These are phyloP conservation scores for Heliamphora pulchella DNA, from an alignment of 179 eudicot genomes.

Conservation along the genomic window DNA sequence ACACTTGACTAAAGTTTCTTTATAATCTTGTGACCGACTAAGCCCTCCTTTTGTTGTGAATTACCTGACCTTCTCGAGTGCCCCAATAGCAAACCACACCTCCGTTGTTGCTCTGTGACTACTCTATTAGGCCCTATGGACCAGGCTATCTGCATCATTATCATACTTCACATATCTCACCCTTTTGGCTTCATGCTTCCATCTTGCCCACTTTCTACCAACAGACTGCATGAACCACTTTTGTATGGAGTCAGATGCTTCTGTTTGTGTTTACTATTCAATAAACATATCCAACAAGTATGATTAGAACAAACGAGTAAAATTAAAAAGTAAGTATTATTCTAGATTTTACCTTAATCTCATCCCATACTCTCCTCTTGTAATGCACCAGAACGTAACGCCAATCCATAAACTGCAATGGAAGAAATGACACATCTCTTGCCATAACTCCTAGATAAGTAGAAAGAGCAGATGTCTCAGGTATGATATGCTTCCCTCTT, in stretches of 20 bases:
- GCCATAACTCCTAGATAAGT: neutral
- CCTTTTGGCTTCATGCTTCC: neutral
- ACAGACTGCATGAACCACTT: neutral
- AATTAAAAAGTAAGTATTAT: too few relatives aligned
- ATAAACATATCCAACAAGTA: neutral
- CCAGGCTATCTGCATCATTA: neutral
- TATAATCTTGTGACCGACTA: too few relatives aligned
- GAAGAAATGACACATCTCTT: neutral
- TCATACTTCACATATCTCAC: neutral
- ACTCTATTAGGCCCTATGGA: neutral
- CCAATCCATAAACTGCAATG: neutral
- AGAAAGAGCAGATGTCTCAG: too few relatives aligned
- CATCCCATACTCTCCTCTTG: neutral
- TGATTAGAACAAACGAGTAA: too few relatives aligned
- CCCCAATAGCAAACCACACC: neutral
- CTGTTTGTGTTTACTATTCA: neutral
- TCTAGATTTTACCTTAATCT: too few relatives aligned
- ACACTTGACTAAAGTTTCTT: too few relatives aligned
- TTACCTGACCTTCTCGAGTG: neutral
- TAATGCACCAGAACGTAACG: neutral
- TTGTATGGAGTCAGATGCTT: neutral
- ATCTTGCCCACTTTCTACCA: neutral
- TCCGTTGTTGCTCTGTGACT: neutral
- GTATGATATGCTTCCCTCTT: too few relatives aligned
- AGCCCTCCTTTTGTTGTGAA: too few relatives aligned